phyloP scores from a whole-genome alignment of 2,329 filamentous ascomycete genomes.

The Nemania abortiva region DNA sequence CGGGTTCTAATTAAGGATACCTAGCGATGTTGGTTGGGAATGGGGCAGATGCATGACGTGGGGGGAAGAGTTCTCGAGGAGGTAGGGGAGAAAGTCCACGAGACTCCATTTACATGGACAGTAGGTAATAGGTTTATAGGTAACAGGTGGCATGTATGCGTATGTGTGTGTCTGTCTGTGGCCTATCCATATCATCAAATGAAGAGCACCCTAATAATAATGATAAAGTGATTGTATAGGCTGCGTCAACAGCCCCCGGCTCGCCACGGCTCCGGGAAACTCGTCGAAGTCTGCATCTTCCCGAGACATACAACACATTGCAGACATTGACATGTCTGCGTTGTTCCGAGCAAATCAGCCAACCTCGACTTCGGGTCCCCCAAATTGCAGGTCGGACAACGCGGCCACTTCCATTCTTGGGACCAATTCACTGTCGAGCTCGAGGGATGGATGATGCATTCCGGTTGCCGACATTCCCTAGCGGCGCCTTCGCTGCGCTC shows the following conservation, averaged over 20 bases:
- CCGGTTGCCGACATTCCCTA: slow-evolving; percentile 36
- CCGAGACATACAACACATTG: slow-evolving; percentile 36
- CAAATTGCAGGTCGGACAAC: slow-evolving; percentile 29
- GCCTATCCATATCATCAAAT: not conserved
- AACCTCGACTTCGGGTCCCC: slow-evolving; percentile 25
- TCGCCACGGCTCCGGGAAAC: slow-evolving; percentile 36
- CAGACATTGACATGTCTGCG: slow-evolving; percentile 34
- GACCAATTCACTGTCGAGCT: slow-evolving; percentile 19
- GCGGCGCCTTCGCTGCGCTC: slow-evolving; percentile 14
- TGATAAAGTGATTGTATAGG: not conserved
- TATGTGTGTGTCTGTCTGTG: not conserved
- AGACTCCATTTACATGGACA: not conserved
- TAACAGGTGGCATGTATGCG: too few species aligned
- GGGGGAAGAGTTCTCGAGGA: not conserved
- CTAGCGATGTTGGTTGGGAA: not conserved
- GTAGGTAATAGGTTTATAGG: too few species aligned
- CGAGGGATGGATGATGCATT: slow-evolving; percentile 31
- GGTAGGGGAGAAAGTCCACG: not conserved
- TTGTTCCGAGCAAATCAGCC: slow-evolving; percentile 33
- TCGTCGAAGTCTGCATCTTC: slow-evolving; percentile 38
- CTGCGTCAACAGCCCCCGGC: slow-evolving; percentile 25
- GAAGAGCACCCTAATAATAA: not conserved
- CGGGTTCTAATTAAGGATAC: slow-evolving; percentile 15
- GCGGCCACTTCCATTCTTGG: slow-evolving; percentile 33
- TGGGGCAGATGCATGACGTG: slow-evolving; percentile 18